A percentile compares a stretch with the other conserved stretches of the same genome.
Conservation (phyloP, 192 early-diverging fungal genomes). For the Lunasporangiospora selenospora region DNA sequence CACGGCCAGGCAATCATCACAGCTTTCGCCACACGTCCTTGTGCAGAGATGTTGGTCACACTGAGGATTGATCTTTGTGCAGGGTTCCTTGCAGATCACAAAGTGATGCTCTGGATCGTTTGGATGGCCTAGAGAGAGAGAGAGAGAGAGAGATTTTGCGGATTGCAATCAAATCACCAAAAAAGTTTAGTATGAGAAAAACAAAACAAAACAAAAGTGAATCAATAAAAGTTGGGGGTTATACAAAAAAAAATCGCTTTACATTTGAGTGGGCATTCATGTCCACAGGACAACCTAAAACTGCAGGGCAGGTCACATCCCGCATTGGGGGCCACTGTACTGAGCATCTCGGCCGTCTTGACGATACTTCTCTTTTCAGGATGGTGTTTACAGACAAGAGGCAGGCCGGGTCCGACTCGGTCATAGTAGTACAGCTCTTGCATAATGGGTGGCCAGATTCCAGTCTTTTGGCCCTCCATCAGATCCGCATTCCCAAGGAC, state of each 20-base stretch:
- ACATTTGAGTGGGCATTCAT: conserved; percentile 34
- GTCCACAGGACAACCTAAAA: conserved; percentile 48
- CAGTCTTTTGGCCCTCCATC: conserved; percentile 5
- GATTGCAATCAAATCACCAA: too few relatives aligned
- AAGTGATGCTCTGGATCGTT: conserved; percentile 51
- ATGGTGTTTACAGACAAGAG: conserved; percentile 49
- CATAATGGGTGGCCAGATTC: conserved; percentile 49
- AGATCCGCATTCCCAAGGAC: conserved; percentile 49
- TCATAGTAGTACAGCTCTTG: conserved; percentile 18
- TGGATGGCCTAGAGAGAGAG: conserved; percentile 53
- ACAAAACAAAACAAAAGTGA: too few relatives aligned
- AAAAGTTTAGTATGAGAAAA: too few relatives aligned
- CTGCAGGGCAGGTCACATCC: conserved; percentile 48
- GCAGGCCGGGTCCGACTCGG: conserved; percentile 30
- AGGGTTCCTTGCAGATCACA: conserved; percentile 51
- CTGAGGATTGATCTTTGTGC: conserved; percentile 38
- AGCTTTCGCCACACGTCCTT: conserved; percentile 54
- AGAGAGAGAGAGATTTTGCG: too few relatives aligned
- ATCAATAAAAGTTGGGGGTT: background rate
- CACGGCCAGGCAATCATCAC: conserved; percentile 46
- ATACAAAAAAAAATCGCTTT: background rate
- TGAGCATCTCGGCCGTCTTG: conserved; percentile 19
- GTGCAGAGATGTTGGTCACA: conserved; percentile 59
- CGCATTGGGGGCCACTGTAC: conserved; percentile 48
- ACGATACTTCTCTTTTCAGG: conserved; percentile 31